A percentile compares a stretch with the other conserved stretches of the same genome.
Conservation (phyloP, 257 asterid species). For the Apocynum venetum region DNA sequence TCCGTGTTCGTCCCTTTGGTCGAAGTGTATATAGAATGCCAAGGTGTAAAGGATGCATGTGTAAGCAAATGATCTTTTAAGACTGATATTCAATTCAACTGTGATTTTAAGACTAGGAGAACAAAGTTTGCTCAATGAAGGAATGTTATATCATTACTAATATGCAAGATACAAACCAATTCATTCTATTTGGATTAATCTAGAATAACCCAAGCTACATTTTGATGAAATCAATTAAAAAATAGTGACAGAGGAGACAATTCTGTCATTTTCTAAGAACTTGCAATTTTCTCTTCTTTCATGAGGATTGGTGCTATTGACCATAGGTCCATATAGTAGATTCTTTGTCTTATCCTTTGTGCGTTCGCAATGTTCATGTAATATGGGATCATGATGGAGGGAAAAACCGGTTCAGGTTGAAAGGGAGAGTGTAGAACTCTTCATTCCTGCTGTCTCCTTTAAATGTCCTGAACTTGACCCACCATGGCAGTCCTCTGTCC, state of each 20-base stretch:
- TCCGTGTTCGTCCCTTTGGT: conserved; percentile 33
- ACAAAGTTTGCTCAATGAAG: not conserved
- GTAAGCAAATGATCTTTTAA: conserved; percentile 29
- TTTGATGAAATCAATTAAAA: conserved; percentile 24
- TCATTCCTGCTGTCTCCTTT: conserved; percentile 92
- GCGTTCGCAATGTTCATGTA: not conserved
- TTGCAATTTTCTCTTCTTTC: not conserved
- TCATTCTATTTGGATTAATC: conserved; percentile 38
- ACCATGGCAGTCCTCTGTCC: conserved; percentile 99
- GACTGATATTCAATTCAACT: not conserved
- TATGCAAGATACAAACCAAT: not conserved
- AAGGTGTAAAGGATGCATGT: conserved; percentile 53
- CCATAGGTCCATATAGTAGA: not conserved
- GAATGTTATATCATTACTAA: not conserved
- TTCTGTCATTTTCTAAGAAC: conserved; percentile 36
- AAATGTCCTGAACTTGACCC: conserved; percentile 86
- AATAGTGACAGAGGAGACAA: conserved; percentile 43
- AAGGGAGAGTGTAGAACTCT: conserved; percentile 96
- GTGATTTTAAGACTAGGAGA: not conserved
- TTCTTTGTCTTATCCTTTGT: not conserved
- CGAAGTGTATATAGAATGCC: conserved; percentile 59
- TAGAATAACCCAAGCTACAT: conserved; percentile 43
- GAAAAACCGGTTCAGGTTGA: conserved; percentile 90
- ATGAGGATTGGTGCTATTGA: not conserved
- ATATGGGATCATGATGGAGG: conserved; percentile 65